These are phyloP conservation scores for Fraxinus velutina DNA, from an alignment of 305 asterid genomes.

Conservation along the genomic window DNA sequence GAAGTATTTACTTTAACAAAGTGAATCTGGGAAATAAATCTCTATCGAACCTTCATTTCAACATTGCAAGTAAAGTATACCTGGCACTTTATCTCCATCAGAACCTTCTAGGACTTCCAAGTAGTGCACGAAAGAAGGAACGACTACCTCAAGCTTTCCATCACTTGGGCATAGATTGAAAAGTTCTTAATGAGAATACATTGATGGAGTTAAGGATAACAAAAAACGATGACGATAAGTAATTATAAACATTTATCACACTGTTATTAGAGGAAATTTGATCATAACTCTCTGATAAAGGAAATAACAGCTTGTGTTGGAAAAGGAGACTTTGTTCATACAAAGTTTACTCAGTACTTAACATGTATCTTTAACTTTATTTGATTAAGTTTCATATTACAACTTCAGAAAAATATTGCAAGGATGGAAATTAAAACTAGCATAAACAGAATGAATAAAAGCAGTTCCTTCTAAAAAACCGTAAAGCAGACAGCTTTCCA, in stretches of 20 bases:
- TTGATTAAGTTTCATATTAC: neutral
- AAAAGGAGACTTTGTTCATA: slow-evolving; percentile 6
- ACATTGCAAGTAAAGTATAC: slow-evolving; percentile 32
- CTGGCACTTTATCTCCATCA: slow-evolving; percentile 98
- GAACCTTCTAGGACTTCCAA: slow-evolving; percentile 97
- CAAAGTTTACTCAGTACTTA: neutral
- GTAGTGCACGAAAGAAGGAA: slow-evolving; percentile 96
- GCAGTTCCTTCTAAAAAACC: neutral
- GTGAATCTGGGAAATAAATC: neutral
- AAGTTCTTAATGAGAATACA: slow-evolving; percentile 18
- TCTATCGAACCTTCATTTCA: slow-evolving; percentile 2
- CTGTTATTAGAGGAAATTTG: neutral
- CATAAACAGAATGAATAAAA: neutral
- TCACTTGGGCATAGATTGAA: slow-evolving; percentile 47
- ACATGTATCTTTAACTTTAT: neutral
- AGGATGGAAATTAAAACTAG: neutral
- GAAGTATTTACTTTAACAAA: neutral
- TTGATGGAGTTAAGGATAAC: slow-evolving; percentile 5
- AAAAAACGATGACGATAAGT: neutral
- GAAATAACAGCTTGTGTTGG: neutral
- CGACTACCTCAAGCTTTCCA: slow-evolving; percentile 92
- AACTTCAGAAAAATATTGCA: neutral
- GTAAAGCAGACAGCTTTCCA: neutral
- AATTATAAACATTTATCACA: neutral
- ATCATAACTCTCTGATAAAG: neutral